Base-by-base conservation (phyloP, 2,329 filamentous ascomycete species). In the Cladosporium colombiae region DNA sequence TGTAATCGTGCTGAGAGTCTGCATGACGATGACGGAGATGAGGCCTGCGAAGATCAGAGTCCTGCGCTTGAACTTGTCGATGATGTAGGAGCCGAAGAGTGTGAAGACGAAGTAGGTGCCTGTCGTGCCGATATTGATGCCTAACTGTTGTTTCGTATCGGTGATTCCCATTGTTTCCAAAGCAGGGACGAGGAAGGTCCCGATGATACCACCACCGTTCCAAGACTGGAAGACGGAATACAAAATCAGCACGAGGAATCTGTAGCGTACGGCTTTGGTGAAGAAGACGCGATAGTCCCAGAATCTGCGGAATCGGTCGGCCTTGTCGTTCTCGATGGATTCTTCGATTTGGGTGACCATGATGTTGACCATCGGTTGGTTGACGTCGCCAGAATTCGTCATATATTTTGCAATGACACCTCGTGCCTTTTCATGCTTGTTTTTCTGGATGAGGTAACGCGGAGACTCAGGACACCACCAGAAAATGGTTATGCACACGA, bases 211-310 rank as follows among this genome's bases (percentile, higher is more conserved):
- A 46, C 80, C 80, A 11, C 80, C 80, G 58, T 81, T 81, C 81
- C 81, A 82, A 63, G 80, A 78, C 67, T 82, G 80, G 70, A 82
- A 82, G 56, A 80, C 65, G 1, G 79, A 82, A 69, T 83, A 83
- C 10, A 83, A 71, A 21, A 80, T 69, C 16, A 83, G 70, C 11
- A 83, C 78, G 1, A 82, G 64, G 4, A 83, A 73, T 27, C 81
- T 77, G 68, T 78, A 83, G 46, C 79, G 73, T 14, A 80, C 81
- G 1, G 75, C 69, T 68, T 77, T 79, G 16, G 78, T 82, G 71
- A 82, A 79, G 70, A 83, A 83, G 46, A 80, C 78, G 7, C 80
- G 77, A 68, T 78, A 83, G 66, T 83, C 80, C 77, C 80, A 83
- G 61, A 78, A 78, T 10, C 76, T 74, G 35, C 73, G 73, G 68